phyloP scores from a whole-genome alignment of 2,329 filamentous ascomycete species.

The Bipolaris cookei region DNA sequence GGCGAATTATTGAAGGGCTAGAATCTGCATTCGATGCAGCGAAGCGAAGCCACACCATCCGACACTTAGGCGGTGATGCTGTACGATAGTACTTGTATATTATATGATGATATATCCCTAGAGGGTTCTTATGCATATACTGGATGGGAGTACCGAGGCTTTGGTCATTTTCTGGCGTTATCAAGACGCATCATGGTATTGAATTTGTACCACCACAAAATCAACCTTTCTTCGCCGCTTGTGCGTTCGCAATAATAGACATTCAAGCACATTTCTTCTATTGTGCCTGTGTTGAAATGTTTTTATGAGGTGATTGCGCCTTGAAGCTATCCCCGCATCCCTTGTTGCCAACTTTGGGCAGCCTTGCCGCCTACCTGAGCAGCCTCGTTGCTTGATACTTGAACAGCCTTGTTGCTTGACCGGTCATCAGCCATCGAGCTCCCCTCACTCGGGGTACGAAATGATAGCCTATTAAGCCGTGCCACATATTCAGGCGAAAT shows the following conservation, averaged over 20 bases:
- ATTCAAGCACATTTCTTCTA: background rate
- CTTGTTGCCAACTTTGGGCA: too few species aligned
- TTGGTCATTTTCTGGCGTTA: slow-evolving; percentile 15
- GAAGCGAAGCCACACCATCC: slow-evolving; percentile 1
- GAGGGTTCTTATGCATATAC: background rate
- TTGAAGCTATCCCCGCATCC: background rate
- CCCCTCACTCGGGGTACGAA: background rate
- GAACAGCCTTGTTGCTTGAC: too few species aligned
- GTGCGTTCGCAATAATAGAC: background rate
- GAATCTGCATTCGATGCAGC: background rate
- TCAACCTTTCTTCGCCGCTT: background rate
- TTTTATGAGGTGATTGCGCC: background rate
- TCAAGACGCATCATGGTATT: slow-evolving; percentile 3
- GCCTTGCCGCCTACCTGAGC: too few species aligned
- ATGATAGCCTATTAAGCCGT: background rate
- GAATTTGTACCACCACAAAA: slow-evolving; percentile 9
- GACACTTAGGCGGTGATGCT: background rate
- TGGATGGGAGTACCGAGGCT: background rate
- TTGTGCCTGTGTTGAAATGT: background rate
- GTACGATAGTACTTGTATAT: slow-evolving; percentile 4
- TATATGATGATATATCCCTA: background rate
- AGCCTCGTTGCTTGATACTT: too few species aligned
- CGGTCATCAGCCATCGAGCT: too few species aligned
- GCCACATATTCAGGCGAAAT: background rate
- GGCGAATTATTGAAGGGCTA: slow-evolving; percentile 1